These are phyloP conservation scores for Aethionema arabicum DNA, from an alignment of 345 rosid species.

Conservation along the genomic window DNA sequence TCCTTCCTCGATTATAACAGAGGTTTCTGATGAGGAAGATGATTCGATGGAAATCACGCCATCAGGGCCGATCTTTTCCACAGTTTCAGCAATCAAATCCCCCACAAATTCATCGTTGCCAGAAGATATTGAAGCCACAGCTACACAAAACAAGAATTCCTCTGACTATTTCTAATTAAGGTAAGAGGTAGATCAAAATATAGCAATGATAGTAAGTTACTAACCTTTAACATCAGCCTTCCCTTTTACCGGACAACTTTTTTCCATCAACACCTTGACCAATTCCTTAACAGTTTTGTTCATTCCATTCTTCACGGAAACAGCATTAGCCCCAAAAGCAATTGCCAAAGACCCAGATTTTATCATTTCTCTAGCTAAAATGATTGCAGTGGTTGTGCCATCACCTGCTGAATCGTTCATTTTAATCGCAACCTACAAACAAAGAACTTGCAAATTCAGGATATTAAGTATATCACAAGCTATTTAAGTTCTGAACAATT, in stretches of 20 bases:
- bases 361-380: slow-evolving; percentile 80
- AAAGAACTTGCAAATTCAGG: slow-evolving; percentile 18
- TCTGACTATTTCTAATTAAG: not conserved
- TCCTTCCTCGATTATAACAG: slow-evolving; percentile 77
- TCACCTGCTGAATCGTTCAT: slow-evolving; percentile 90
- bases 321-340: slow-evolving; percentile 79
- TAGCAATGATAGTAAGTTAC: slow-evolving; percentile 1
- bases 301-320: slow-evolving; percentile 70
- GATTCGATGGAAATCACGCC: slow-evolving; percentile 80
- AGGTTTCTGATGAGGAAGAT: slow-evolving; percentile 71
- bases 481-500: not conserved
- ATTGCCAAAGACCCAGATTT: slow-evolving; percentile 68
- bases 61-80: slow-evolving; percentile 78
- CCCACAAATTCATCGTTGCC: slow-evolving; percentile 82
- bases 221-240: slow-evolving; percentile 67
- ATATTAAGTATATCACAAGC: not conserved
- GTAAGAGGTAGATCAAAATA: not conserved
- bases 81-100: slow-evolving; percentile 64
- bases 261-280: slow-evolving; percentile 48
- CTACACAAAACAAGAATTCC: slow-evolving; percentile 42
- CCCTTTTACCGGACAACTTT: slow-evolving; percentile 64
- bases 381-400: slow-evolving; percentile 83
- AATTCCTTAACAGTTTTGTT: slow-evolving; percentile 57
- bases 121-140: slow-evolving; percentile 89
- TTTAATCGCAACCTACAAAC: slow-evolving; percentile 67